Evolutionary conservation across 2,329 filamentous ascomycete genomes (phyloP).

Genomic region (Cercospora sp.): DNA sequence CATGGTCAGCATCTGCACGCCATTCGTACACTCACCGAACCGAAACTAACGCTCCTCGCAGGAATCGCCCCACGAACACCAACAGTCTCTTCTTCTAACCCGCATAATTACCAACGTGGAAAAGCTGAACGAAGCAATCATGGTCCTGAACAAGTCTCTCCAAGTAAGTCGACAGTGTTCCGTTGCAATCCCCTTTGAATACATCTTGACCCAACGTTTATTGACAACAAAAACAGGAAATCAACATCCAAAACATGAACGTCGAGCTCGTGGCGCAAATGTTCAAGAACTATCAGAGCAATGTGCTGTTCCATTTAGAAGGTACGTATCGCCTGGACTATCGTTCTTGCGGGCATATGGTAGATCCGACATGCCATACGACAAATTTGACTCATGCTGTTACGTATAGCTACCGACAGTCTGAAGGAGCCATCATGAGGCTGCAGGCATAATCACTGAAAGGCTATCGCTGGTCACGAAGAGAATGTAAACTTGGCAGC

Average conservation of each 20-base stretch:
- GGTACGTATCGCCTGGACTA: slow-evolving; percentile 53
- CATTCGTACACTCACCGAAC: neutral
- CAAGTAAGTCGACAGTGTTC: slow-evolving; percentile 56
- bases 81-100: slow-evolving; percentile 88
- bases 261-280: slow-evolving; percentile 97
- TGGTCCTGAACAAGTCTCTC: slow-evolving; percentile 88
- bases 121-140: slow-evolving; percentile 92
- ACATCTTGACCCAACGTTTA: neutral
- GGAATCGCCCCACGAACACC: slow-evolving; percentile 97
- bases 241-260: slow-evolving; percentile 99
- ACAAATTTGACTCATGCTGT: neutral
- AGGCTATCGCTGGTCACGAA: neutral
- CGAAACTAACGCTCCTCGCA: slow-evolving; percentile 32
- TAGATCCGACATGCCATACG: too few relatives aligned
- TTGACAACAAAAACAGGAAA: slow-evolving; percentile 66
- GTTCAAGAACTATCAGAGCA: slow-evolving; percentile 99
- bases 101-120: slow-evolving; percentile 98
- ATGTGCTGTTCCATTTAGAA: slow-evolving; percentile 95
- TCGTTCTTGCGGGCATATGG: too few relatives aligned
- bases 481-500: neutral
- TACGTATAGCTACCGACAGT: slow-evolving; percentile 29
- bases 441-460: neutral
- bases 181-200: too few relatives aligned
- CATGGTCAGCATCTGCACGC: neutral
- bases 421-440: slow-evolving; percentile 32